phyloP scores from a whole-genome alignment of 106 monocot species.

The Amphibolis antarctica region DNA sequence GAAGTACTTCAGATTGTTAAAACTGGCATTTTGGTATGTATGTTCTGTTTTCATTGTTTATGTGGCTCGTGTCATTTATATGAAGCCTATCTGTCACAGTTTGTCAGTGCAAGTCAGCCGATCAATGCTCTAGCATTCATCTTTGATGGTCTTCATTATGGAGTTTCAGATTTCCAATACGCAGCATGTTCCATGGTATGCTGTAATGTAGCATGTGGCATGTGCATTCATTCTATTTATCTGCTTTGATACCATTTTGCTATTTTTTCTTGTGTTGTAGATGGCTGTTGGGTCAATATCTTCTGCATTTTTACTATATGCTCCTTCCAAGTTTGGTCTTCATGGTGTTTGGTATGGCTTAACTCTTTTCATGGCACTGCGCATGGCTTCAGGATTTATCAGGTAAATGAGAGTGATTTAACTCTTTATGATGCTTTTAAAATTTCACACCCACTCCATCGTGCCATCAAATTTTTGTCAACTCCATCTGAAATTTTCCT shows the following conservation, averaged over 20 bases:
- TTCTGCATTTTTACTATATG: constrained; percentile 57
- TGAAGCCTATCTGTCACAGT: constrained; percentile 33
- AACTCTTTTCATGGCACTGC: constrained; percentile 79
- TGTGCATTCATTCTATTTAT: not conserved
- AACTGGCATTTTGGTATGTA: constrained; percentile 64
- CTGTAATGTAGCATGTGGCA: not conserved
- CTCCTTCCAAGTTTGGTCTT: constrained; percentile 65
- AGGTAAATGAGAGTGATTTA: constrained; percentile 32
- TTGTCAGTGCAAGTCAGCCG: constrained; percentile 92
- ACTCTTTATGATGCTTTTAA: too few relatives aligned
- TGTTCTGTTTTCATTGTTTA: not conserved
- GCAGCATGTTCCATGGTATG: constrained; percentile 75
- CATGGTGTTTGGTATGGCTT: constrained; percentile 93
- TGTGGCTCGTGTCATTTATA: not conserved
- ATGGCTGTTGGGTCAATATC: constrained; percentile 67
- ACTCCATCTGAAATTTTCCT: too few relatives aligned
- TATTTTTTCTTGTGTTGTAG: constrained; percentile 14
- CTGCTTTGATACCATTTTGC: not conserved
- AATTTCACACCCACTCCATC: too few relatives aligned
- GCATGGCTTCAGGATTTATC: constrained; percentile 58
- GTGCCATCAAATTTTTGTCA: not conserved
- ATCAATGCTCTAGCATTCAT: constrained; percentile 94
- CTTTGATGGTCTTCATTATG: constrained; percentile 97
- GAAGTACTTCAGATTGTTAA: constrained; percentile 63
- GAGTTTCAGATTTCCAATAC: constrained; percentile 94